These are phyloP conservation scores for Lojkania enalia DNA, from an alignment of 2,329 filamentous ascomycete species.

Conservation along the genomic window DNA sequence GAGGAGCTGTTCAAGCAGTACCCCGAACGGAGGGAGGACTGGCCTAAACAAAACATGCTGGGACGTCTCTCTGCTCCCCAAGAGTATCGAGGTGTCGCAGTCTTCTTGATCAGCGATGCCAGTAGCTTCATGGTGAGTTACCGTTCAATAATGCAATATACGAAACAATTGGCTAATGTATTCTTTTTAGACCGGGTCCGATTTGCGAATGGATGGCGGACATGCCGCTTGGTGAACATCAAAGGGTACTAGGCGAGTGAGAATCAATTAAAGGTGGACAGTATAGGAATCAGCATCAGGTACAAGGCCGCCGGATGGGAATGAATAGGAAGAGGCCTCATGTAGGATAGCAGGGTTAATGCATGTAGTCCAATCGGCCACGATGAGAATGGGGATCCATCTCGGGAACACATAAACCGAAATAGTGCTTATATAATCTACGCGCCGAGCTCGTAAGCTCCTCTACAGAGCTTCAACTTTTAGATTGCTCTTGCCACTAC, in stretches of 20 bases:
- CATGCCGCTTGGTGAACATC: conserved; percentile 42
- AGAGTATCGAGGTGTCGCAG: conserved; percentile 44
- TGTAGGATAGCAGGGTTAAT: too few species aligned
- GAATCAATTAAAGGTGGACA: not conserved
- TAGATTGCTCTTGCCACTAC: not conserved
- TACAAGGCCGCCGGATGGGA: too few species aligned
- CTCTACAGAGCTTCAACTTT: not conserved
- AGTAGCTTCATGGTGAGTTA: conserved; percentile 45
- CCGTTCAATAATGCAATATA: not conserved
- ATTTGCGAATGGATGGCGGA: conserved; percentile 46
- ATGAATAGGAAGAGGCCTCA: too few species aligned
- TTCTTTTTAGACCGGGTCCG: conserved; percentile 42
- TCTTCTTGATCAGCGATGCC: conserved; percentile 46
- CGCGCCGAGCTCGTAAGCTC: too few species aligned
- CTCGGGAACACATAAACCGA: too few species aligned
- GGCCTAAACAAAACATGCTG: conserved; percentile 87
- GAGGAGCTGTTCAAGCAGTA: conserved; percentile 74
- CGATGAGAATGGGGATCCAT: too few species aligned
- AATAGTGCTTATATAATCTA: too few species aligned
- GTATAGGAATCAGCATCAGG: too few species aligned
- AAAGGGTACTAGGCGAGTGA: too few species aligned
- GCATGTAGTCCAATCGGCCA: too few species aligned
- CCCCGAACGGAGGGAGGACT: conserved; percentile 67
- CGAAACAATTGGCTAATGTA: conserved; percentile 13
- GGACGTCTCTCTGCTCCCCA: conserved; percentile 44